These are phyloP conservation scores for Trichosporon asahii DNA, from an alignment of 1,284 basidiomycete species.

Conservation along the genomic window DNA sequence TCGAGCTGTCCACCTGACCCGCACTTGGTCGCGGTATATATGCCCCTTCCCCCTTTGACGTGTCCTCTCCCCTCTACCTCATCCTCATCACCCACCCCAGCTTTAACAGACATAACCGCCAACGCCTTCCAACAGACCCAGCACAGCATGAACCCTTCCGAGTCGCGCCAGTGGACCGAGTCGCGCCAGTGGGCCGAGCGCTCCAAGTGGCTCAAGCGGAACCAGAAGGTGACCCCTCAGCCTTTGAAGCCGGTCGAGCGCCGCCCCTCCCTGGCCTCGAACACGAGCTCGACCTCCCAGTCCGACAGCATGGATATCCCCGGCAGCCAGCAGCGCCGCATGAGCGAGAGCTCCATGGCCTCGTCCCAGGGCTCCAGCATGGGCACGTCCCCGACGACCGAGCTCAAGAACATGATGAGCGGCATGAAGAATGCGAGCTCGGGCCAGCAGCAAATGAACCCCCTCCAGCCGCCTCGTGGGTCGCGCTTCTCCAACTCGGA, in stretches of 20 bases:
- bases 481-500: neutral
- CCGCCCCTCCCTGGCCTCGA: neutral
- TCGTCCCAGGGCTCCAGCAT: neutral
- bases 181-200: constrained; percentile 9
- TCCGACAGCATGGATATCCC: neutral
- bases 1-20: neutral
- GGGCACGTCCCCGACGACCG: neutral
- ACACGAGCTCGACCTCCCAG: neutral
- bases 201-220: constrained; percentile 1
- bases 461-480: neutral
- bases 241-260: constrained; percentile 2
- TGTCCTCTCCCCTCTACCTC: neutral
- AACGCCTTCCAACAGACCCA: neutral
- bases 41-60: neutral
- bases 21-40: neutral
- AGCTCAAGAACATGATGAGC: constrained; percentile 8
- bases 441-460: neutral
- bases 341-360: neutral
- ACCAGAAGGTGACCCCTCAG: neutral
- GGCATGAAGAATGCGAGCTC: constrained; percentile 1
- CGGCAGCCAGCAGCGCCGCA: neutral
- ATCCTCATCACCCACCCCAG: neutral
- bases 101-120: neutral
- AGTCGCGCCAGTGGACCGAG: constrained; percentile 9
- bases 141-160: constrained; percentile 1